These are phyloP conservation scores for Plantago rigida DNA, from an alignment of 305 asterid genomes.

Conservation along the genomic window DNA sequence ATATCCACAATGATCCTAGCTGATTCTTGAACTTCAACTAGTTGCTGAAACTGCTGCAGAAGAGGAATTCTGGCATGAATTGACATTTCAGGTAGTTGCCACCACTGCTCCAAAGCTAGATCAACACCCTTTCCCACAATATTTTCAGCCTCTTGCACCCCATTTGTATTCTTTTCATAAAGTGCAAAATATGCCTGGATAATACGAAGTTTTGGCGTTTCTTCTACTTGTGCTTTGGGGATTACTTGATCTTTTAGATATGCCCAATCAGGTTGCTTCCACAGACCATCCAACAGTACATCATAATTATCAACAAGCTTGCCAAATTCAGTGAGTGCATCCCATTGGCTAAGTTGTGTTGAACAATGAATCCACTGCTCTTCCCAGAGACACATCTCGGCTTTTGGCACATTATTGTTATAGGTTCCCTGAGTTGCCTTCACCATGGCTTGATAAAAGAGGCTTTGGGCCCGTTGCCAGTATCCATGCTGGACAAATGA, in stretches of 20 bases:
- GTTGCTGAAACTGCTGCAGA: constrained; percentile 96
- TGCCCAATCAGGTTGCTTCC: constrained; percentile 99
- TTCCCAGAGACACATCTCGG: constrained; percentile 99
- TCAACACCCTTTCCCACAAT: constrained; percentile 93
- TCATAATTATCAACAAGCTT: constrained; percentile 91
- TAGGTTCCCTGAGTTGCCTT: constrained; percentile 99
- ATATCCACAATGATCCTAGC: constrained; percentile 83
- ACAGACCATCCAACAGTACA: constrained; percentile 82
- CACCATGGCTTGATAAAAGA: constrained; percentile 96
- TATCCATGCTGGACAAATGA: constrained; percentile 99
- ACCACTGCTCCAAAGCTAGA: constrained; percentile 99
- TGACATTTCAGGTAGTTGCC: constrained; percentile 99
- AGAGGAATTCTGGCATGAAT: constrained; percentile 89
- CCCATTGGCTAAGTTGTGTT: constrained; percentile 97
- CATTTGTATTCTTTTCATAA: constrained; percentile 87
- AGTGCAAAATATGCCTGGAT: constrained; percentile 96
- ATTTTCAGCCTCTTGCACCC: constrained; percentile 86
- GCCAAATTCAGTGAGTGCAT: constrained; percentile 86
- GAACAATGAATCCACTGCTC: constrained; percentile 99
- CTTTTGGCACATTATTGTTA: constrained; percentile 92
- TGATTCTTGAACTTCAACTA: constrained; percentile 98
- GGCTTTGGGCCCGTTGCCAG: constrained; percentile 96
- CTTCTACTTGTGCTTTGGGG: constrained; percentile 97
- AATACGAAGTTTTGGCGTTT: constrained; percentile 88
- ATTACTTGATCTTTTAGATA: constrained; percentile 85